Conservation (phyloP, 306 rosid species). For the Mimosa pudica region DNA sequence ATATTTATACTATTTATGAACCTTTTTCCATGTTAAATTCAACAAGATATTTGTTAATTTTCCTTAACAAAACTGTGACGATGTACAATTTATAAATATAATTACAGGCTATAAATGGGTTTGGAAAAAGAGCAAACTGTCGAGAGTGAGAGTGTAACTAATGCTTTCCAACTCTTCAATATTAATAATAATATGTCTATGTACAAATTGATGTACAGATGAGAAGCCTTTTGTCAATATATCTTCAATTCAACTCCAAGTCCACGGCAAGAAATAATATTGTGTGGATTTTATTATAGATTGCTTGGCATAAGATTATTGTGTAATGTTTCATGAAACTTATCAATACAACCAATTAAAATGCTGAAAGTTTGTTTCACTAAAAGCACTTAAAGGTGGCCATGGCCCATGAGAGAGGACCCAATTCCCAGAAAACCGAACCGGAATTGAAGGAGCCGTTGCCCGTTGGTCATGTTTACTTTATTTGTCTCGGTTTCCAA, state of each 20-base stretch:
- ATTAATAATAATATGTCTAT: neutral
- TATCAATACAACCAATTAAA: no score
- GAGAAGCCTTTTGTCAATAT: no score
- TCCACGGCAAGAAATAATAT: neutral
- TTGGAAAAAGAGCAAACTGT: no score
- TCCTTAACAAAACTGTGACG: no score
- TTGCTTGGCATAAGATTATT: neutral
- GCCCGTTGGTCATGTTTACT: slow-evolving; percentile 40
- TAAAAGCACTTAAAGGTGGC: neutral
- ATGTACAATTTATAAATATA: no score
- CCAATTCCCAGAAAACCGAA: slow-evolving; percentile 17
- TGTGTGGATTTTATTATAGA: neutral
- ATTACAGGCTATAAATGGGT: no score
- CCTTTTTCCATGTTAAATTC: no score
- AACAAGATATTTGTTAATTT: no score
- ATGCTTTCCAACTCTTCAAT: no score
- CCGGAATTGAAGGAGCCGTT: slow-evolving; percentile 61
- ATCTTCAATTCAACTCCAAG: neutral
- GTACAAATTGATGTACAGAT: neutral
- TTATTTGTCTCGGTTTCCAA: slow-evolving; percentile 4
- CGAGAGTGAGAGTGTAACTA: neutral
- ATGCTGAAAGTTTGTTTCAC: no score
- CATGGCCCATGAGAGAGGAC: neutral
- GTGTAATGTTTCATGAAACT: neutral
- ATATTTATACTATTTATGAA: no score